Base-by-base conservation (phyloP, 139 green algal species). In the Tetraselmis striata region DNA sequence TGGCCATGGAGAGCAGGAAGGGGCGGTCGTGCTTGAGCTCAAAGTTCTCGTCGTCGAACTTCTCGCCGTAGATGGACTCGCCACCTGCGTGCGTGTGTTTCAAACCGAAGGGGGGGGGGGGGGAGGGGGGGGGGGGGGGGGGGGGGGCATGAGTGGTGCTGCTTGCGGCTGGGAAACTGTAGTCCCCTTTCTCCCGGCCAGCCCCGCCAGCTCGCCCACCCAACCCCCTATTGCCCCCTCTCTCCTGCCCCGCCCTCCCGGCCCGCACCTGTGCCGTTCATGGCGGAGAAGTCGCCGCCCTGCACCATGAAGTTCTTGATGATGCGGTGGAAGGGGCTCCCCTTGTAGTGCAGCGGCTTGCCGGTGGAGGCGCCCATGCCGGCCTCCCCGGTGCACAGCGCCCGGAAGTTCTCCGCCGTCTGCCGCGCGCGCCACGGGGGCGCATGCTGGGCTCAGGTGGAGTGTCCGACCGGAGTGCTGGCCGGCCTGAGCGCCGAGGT, bases 21-120 rank as follows among this genome's bases (percentile, higher is more conserved):
- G 78, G 77, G n/a, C 59, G 29, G n/a, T 82, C 80, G 85, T 97
- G 94, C 88, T 92, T 94, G 27, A 97, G 84, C 28, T 87, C 91
- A 85, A 98, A 98, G 87, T 95, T 95, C 87, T 98, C 94, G 86
- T 98, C 94, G 76, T 79, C 80, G 80, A 96, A 97, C 83, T 94
- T 93, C 30, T 86, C 88, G 25, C 94, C 94, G 83, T 97, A 97
- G 81, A 98, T 96, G 58, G 92, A 96, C 84, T 98, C 94, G 31
- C 94, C 94, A 5, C 94, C 80, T 67, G 45, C n/a, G n/a, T n/a
- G n/a, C n/a, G n/a, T n/a, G n/a, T n/a, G n/a, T n/a, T n/a, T n/a
- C n/a, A n/a, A n/a, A n/a, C n/a, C n/a, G n/a, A n/a, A 67, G 45
- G 45, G 45, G 45, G 18, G 18, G 45, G 45, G 28, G 28, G 58